phyloP scores from a whole-genome alignment of 495 filamentous ascomycete genomes.

The Cryomyces minteri region DNA sequence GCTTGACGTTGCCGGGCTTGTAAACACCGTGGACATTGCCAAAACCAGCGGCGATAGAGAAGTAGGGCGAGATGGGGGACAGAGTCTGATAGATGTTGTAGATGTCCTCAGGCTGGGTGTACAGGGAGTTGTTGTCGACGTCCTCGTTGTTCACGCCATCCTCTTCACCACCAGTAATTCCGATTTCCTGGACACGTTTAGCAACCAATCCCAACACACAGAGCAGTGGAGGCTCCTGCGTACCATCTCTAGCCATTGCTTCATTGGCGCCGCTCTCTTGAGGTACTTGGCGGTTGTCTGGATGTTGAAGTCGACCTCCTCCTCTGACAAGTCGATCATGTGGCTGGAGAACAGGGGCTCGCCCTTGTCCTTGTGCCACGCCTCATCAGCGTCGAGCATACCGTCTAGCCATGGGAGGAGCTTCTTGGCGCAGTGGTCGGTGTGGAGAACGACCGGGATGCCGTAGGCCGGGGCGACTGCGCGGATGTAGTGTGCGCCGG shows the following conservation, averaged over 20 bases:
- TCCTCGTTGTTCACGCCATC: conserved; percentile 78
- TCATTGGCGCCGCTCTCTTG: conserved; percentile 80
- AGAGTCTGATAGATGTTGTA: conserved; percentile 18
- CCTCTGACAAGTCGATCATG: conserved; percentile 96
- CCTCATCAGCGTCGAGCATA: conserved; percentile 83
- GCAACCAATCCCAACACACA: neutral
- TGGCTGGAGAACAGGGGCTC: conserved; percentile 87
- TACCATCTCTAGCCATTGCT: conserved; percentile 99
- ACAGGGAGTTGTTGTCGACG: conserved; percentile 89
- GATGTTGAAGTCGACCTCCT: conserved; percentile 78
- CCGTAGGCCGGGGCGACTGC: conserved; percentile 72
- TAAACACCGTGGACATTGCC: conserved; percentile 99
- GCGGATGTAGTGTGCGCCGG: conserved; percentile 87
- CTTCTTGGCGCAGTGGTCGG: conserved; percentile 39
- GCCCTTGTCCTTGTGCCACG: conserved; percentile 77
- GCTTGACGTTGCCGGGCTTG: conserved; percentile 92
- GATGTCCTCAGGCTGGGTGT: conserved; percentile 62
- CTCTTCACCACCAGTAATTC: conserved; percentile 90
- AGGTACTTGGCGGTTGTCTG: conserved; percentile 77
- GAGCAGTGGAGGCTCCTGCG: conserved; percentile 6
- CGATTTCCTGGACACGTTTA: conserved; percentile 44
- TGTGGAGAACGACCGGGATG: conserved; percentile 82
- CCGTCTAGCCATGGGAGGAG: conserved; percentile 67
- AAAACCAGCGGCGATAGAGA: conserved; percentile 95
- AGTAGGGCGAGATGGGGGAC: conserved; percentile 65